Percentiles rank a stretch among this genome's conserved stretches.
These are phyloP conservation scores for Xylaria bambusicola DNA, from an alignment of 495 filamentous ascomycete genomes.

Conservation along the genomic window DNA sequence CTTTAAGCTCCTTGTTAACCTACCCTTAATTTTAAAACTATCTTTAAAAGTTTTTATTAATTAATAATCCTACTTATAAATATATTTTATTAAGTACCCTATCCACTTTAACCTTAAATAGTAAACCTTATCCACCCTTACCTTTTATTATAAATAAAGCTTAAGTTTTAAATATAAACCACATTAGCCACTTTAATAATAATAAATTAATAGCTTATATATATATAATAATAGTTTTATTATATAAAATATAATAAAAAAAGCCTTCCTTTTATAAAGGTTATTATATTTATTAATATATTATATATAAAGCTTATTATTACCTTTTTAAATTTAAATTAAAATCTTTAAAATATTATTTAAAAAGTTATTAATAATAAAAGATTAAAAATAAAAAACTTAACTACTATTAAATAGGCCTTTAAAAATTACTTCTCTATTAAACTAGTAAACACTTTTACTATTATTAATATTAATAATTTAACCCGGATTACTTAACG, in stretches of 20 bases:
- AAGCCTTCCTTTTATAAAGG: background rate
- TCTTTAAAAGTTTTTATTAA: background rate
- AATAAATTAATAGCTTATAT: background rate
- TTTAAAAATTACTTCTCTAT: background rate
- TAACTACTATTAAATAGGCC: background rate
- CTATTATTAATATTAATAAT: background rate
- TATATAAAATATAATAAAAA: background rate
- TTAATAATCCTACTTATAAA: too few relatives aligned
- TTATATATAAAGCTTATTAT: background rate
- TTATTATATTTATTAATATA: constrained; percentile 2
- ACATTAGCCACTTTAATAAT: background rate
- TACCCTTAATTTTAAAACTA: background rate
- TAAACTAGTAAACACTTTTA: background rate
- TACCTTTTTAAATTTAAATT: constrained; percentile 3
- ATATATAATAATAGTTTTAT: background rate
- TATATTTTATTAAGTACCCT: too few relatives aligned
- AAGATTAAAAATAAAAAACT: background rate
- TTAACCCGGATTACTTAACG: background rate
- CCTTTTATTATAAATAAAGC: background rate
- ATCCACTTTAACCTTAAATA: too few relatives aligned
- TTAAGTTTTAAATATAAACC: background rate
- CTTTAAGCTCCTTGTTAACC: too few relatives aligned
- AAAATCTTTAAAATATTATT: background rate
- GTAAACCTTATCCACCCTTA: background rate
- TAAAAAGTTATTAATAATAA: too few relatives aligned